These are phyloP conservation scores for Excoecaria agallocha DNA, from an alignment of 345 rosid genomes.

Conservation along the genomic window DNA sequence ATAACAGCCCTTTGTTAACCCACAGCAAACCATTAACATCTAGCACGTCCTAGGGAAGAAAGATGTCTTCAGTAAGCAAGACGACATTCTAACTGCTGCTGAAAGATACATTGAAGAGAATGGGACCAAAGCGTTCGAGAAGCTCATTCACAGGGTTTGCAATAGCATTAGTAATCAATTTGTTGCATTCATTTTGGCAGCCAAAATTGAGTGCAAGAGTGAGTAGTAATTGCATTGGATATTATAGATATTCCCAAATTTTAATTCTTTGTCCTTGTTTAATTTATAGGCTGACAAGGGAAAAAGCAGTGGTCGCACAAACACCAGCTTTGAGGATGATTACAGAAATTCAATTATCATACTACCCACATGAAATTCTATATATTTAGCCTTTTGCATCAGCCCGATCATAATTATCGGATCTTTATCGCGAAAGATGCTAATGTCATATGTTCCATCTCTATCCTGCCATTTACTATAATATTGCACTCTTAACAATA, in stretches of 20 bases:
- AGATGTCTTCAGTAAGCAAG: slow-evolving; percentile 54
- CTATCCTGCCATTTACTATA: too few relatives aligned
- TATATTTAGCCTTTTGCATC: too few relatives aligned
- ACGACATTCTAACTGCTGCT: slow-evolving; percentile 85
- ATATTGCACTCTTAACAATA: too few relatives aligned
- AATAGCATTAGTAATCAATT: neutral
- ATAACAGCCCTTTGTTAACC: slow-evolving; percentile 69
- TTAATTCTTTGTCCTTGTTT: neutral
- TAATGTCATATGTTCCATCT: too few relatives aligned
- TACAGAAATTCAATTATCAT: too few relatives aligned
- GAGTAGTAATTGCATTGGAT: neutral
- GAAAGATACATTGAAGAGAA: slow-evolving; percentile 78
- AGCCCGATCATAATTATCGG: too few relatives aligned
- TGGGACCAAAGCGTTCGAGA: slow-evolving; percentile 86
- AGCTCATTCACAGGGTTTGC: slow-evolving; percentile 66
- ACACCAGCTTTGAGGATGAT: slow-evolving; percentile 30
- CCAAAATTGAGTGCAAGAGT: neutral
- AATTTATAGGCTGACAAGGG: slow-evolving; percentile 63
- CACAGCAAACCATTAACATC: slow-evolving; percentile 66
- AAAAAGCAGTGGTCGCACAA: slow-evolving; percentile 22
- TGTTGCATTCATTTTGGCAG: neutral
- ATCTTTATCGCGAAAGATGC: too few relatives aligned
- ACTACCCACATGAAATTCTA: too few relatives aligned
- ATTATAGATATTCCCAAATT: neutral
- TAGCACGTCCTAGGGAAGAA: slow-evolving; percentile 91